Base-by-base conservation (phyloP, 169 alveolate genomes). In the Plasmodium relictum region DNA sequence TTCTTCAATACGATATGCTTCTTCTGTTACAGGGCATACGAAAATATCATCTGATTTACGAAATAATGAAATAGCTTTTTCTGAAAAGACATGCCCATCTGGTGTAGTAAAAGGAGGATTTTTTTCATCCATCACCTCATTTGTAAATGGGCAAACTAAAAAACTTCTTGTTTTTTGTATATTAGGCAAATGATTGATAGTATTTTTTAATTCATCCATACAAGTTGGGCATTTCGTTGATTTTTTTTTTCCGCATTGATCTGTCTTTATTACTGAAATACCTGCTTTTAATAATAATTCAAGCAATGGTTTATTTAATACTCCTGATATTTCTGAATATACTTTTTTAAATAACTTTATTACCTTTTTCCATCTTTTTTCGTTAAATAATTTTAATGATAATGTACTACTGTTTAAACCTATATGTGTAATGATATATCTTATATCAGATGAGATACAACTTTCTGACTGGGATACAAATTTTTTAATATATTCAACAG, bases 41-140 rank as follows among this genome's bases (percentile, higher is more conserved):
- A 94, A 91, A 26, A 56, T 4, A 20, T 73, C 92, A 26, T 88
- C 95, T 6, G 83, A 37, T 39, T 93, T 91, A 20, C 73, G 48
- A 39, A 88, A 71, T 6, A 85, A 50, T 45, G 85, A 72, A 14
- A 95, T 73, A 12, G 97, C 97, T 41, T 78, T 91, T 24, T 91
- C 92, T 6, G 97, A 94, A 41, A 88, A 74, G 12, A 95, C 97
- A 73, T 86, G 91, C 1, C 97, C 97, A 58, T 87, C 93, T 6
- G 97, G 97, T 41, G 94, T 89, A 10, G 96, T 95, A 50, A 92
- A 92, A n/a, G 98, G 97, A n/a, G 97, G 97, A 61, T 96, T 95
- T 24, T 93, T 88, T 70, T 92, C 95, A 78, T 88, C 96, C 97
- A 96, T 96, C 0, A 95, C 91, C 59, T 94, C 93, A 41, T 96